Conservation (phyloP, 805 yeast species). For the Ogataea pignaliae region DNA sequence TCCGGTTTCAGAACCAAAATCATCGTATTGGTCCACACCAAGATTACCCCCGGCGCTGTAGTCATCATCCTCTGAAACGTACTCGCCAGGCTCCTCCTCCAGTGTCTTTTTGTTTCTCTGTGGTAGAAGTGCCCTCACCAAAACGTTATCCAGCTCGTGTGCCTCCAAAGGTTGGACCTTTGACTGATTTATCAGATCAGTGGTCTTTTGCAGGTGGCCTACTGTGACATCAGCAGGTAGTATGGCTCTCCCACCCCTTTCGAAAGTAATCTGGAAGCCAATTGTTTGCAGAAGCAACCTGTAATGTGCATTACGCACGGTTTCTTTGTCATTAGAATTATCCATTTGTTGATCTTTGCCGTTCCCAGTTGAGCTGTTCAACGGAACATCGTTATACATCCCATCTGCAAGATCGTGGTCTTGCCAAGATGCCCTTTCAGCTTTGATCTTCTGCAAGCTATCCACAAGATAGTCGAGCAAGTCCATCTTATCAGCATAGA, state of each 20-base stretch:
- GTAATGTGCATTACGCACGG: constrained; percentile 10
- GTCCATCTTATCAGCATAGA: constrained; percentile 41
- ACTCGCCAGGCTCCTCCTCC: constrained; percentile 1
- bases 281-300: constrained; percentile 21
- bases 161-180: constrained; percentile 20
- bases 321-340: constrained; percentile 6
- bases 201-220: constrained; percentile 9
- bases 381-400: not conserved
- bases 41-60: constrained; percentile 23
- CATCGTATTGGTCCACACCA: constrained; percentile 29
- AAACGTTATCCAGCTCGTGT: constrained; percentile 19
- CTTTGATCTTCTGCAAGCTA: constrained; percentile 32
- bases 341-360: constrained; percentile 1
- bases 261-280: constrained; percentile 13
- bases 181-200: constrained; percentile 15
- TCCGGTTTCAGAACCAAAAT: constrained; percentile 32
- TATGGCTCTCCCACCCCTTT: constrained; percentile 1
- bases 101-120: no score
- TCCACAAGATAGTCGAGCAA: constrained; percentile 41
- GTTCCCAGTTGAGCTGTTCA: not conserved
- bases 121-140: not conserved
- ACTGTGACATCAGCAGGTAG: constrained; percentile 5
- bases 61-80: constrained; percentile 17
- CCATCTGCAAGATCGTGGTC: constrained; percentile 1
- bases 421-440: constrained; percentile 16